Conservation (phyloP, 1,284 basidiomycete genomes). For the Boletus smithii region DNA sequence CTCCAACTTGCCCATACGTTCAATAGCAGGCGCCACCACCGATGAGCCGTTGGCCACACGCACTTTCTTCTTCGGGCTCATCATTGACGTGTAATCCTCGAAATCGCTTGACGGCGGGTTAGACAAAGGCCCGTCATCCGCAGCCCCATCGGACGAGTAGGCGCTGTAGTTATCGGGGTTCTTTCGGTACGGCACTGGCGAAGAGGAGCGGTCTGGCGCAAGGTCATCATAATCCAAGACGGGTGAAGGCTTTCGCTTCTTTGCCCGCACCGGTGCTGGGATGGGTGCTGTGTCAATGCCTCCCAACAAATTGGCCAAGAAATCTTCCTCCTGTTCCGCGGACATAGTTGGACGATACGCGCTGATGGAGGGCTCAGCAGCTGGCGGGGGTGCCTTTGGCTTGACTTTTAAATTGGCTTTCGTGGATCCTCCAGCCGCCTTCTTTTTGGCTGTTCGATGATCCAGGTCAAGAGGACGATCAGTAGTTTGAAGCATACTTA, state of each 20-base stretch:
- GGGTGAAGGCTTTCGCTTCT: constrained; percentile 75
- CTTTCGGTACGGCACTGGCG: constrained; percentile 34
- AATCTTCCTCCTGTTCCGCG: constrained; percentile 77
- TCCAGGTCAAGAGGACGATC: background rate
- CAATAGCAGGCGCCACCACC: constrained; percentile 49
- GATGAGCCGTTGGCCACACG: constrained; percentile 42
- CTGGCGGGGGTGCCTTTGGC: constrained; percentile 49
- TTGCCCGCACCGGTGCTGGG: constrained; percentile 38
- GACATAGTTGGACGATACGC: constrained; percentile 76
- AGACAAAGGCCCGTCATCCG: constrained; percentile 42
- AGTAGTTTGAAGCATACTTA: constrained; percentile 26
- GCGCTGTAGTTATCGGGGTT: constrained; percentile 33
- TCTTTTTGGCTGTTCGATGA: constrained; percentile 39
- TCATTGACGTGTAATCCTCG: constrained; percentile 41
- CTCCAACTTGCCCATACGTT: constrained; percentile 55
- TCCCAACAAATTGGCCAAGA: constrained; percentile 77
- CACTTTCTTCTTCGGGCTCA: constrained; percentile 68
- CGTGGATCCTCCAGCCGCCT: constrained; percentile 37
- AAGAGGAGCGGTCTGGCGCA: constrained; percentile 34
- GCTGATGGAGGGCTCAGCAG: constrained; percentile 57
- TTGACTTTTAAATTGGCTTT: constrained; percentile 43
- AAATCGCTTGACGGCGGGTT: constrained; percentile 48
- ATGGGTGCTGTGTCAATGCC: constrained; percentile 55
- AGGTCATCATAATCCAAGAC: constrained; percentile 37
- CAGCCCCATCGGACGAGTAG: constrained; percentile 56